Percentiles rank a stretch among this genome's conserved stretches.
phyloP scores from a whole-genome alignment of 495 filamentous ascomycete genomes.

The Neurospora discreta region DNA sequence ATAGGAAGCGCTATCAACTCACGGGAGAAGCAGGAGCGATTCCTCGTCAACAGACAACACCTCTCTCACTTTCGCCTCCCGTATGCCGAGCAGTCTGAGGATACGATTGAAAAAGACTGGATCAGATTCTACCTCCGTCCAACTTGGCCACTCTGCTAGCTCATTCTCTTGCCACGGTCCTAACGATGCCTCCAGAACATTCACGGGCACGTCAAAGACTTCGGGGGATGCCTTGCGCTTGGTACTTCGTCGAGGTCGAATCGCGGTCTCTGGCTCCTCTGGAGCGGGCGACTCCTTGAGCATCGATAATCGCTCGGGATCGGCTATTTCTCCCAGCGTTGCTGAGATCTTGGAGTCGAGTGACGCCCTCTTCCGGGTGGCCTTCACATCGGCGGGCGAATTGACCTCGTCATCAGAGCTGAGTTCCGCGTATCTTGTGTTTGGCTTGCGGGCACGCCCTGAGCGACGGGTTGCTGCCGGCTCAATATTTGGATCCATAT shows the following conservation, averaged over 20 bases:
- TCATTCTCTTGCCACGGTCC: constrained; percentile 30
- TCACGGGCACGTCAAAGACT: constrained; percentile 19
- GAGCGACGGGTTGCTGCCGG: constrained; percentile 20
- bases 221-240: constrained; percentile 28
- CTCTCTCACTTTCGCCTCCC: constrained; percentile 65
- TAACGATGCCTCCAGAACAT: constrained; percentile 27
- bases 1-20: constrained; percentile 10
- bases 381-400: not conserved
- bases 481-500: not conserved
- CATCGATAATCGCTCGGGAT: not conserved
- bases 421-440: constrained; percentile 12
- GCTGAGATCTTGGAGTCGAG: not conserved
- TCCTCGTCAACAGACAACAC: constrained; percentile 64
- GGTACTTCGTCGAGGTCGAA: constrained; percentile 16
- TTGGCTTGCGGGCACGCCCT: constrained; percentile 19
- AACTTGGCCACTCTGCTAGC: constrained; percentile 46
- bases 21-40: constrained; percentile 54
- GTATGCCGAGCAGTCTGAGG: constrained; percentile 64
- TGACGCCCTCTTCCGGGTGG: not conserved
- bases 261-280: not conserved
- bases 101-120: constrained; percentile 85
- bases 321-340: not conserved
- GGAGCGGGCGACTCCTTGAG: not conserved
- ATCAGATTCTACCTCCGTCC: constrained; percentile 84
- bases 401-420: constrained; percentile 6